phyloP scores from a whole-genome alignment of 192 early-diverging fungal species.

The Entomortierella parvispora region DNA sequence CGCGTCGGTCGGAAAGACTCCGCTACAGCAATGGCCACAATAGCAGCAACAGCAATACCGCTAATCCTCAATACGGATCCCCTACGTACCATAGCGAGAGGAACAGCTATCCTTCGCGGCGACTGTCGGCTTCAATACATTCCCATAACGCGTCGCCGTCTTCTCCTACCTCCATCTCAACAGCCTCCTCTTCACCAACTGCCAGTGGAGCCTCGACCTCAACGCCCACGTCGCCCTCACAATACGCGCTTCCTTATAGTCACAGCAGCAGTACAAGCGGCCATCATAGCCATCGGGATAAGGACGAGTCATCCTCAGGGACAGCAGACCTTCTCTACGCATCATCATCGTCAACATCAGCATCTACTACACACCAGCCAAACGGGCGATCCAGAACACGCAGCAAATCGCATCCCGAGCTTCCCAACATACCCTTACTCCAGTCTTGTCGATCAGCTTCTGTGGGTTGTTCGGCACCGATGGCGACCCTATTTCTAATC shows the following conservation, averaged over 20 bases:
- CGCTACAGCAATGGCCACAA: conserved; percentile 33
- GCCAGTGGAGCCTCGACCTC: not conserved
- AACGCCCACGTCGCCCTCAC: conserved; percentile 38
- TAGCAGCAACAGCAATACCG: not conserved
- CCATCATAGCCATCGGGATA: conserved; percentile 10
- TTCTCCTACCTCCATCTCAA: not conserved
- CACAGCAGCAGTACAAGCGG: conserved; percentile 3
- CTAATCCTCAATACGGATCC: not conserved
- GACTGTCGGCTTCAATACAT: conserved; percentile 26
- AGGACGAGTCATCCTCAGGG: not conserved
- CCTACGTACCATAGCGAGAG: conserved; percentile 9
- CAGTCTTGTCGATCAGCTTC: conserved; percentile 31
- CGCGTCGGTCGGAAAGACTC: conserved; percentile 27
- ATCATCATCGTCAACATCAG: conserved; percentile 5
- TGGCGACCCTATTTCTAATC: conserved; percentile 37
- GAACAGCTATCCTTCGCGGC: conserved; percentile 19
- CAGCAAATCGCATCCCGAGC: conserved; percentile 44
- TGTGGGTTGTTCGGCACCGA: conserved; percentile 36
- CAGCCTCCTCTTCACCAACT: not conserved
- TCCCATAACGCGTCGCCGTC: conserved; percentile 21
- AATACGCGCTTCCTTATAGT: conserved; percentile 37
- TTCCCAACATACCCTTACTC: conserved; percentile 31
- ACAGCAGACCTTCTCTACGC: not conserved
- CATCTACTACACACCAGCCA: too few relatives aligned
- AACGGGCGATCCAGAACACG: conserved; percentile 36